Percentiles rank a stretch among this genome's conserved stretches.
These are phyloP conservation scores for Wakefieldia striispora DNA, from an alignment of 768 basidiomycete species.

Conservation along the genomic window DNA sequence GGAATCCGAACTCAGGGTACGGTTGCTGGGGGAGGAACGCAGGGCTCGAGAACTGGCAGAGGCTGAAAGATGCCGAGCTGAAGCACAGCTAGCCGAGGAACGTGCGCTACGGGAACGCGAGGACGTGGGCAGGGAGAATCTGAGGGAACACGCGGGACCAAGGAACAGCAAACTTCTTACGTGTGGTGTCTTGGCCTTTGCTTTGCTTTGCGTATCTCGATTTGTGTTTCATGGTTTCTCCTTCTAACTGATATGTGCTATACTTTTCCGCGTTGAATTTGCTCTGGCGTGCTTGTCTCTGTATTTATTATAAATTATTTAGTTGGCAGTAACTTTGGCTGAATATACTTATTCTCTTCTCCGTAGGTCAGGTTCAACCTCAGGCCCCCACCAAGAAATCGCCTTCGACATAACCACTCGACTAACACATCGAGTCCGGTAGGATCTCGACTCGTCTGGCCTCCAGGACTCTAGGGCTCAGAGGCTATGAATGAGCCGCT, in stretches of 20 bases:
- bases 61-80: constrained; percentile 7
- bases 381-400: not conserved
- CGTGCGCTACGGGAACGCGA: constrained; percentile 9
- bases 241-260: not conserved
- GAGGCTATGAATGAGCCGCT: not conserved
- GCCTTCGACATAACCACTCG: not conserved
- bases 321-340: no score
- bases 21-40: constrained; percentile 22
- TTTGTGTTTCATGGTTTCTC: constrained; percentile 6
- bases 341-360: no score
- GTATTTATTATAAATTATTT: constrained; percentile 5
- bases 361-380: not conserved
- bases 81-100: constrained; percentile 17
- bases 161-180: constrained; percentile 12
- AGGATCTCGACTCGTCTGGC: not conserved
- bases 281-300: not conserved
- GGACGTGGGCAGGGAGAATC: not conserved
- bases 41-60: constrained; percentile 18
- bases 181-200: constrained; percentile 14
- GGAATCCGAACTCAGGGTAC: constrained; percentile 10
- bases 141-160: not conserved
- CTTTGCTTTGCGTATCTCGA: constrained; percentile 14
- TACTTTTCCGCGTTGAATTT: no score
- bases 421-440: not conserved
- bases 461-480: not conserved